These are phyloP conservation scores for Colletotrichum musicola DNA, from an alignment of 2,329 filamentous ascomycete genomes.

Conservation along the genomic window DNA sequence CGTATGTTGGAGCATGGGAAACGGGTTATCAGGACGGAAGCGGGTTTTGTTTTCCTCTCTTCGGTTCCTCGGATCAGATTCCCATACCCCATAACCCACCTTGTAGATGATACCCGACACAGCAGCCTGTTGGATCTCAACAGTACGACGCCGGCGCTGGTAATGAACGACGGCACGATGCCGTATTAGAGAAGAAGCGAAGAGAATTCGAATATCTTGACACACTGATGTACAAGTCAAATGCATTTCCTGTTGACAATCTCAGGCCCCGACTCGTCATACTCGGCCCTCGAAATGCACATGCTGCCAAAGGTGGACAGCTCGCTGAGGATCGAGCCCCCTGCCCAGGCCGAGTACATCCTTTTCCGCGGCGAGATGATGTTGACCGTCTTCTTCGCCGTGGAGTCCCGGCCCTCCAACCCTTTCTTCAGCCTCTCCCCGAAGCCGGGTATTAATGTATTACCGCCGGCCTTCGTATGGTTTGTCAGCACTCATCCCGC, in stretches of 20 bases:
- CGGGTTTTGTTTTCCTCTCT: background rate
- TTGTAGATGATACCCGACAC: slow-evolving; percentile 25
- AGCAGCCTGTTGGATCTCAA: slow-evolving; percentile 36
- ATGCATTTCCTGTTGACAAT: slow-evolving; percentile 10
- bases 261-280: slow-evolving; percentile 11
- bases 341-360: slow-evolving; percentile 8
- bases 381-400: background rate
- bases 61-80: background rate
- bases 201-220: too few species aligned
- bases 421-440: background rate
- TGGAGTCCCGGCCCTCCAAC: background rate
- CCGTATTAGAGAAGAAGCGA: too few species aligned
- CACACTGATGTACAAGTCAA: background rate
- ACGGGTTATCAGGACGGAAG: background rate
- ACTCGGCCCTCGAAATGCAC: slow-evolving; percentile 13
- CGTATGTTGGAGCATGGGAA: background rate
- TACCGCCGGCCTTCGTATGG: slow-evolving; percentile 7
- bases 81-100: background rate
- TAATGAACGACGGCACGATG: slow-evolving; percentile 16
- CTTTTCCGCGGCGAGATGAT: background rate
- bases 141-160: slow-evolving; percentile 36
- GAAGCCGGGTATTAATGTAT: slow-evolving; percentile 2
- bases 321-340: slow-evolving; percentile 19
- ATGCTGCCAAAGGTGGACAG: slow-evolving; percentile 9
- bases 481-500: background rate